Conservation (phyloP, 164 flowering plant species). For the Pachysandra terminalis region DNA sequence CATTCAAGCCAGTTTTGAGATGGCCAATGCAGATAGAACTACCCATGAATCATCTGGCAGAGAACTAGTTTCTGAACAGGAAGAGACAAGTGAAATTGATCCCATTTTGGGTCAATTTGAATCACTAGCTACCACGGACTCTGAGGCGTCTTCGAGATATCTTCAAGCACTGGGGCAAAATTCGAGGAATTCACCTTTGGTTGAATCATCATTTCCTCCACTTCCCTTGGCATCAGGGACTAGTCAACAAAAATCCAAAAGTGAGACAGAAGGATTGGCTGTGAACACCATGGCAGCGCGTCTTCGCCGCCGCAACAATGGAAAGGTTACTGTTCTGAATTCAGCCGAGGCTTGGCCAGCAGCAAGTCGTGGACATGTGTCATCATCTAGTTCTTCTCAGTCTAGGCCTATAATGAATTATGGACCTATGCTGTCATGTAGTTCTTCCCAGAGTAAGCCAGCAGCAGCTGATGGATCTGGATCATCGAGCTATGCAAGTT, state of each 20-base stretch:
- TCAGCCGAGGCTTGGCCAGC: conserved; percentile 37
- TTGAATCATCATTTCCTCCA: conserved; percentile 82
- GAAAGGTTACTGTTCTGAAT: conserved; percentile 27
- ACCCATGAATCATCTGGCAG: conserved; percentile 31
- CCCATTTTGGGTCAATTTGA: conserved; percentile 50
- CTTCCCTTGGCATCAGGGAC: conserved; percentile 40
- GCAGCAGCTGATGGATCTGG: conserved; percentile 16
- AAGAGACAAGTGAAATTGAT: conserved; percentile 36
- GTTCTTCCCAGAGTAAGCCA: conserved; percentile 20
- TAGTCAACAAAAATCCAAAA: conserved; percentile 32
- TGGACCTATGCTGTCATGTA: conserved; percentile 30
- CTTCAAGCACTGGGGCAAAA: conserved; percentile 61
- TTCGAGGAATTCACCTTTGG: conserved; percentile 38
- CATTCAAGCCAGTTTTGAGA: conserved; percentile 63
- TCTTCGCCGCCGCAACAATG: conserved; percentile 44
- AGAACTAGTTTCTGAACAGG: conserved; percentile 25
- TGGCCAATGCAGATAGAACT: conserved; percentile 32
- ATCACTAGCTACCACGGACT: conserved; percentile 43
- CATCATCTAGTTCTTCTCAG: conserved; percentile 14
- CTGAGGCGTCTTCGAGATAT: conserved; percentile 64
- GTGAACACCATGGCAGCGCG: conserved; percentile 69
- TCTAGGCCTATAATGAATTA: conserved; percentile 20
- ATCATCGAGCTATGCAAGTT: conserved; percentile 20
- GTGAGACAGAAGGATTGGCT: conserved; percentile 27
- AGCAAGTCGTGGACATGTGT: conserved; percentile 28